Percentiles rank a stretch among this genome's conserved stretches.
phyloP scores from a whole-genome alignment of 148 eudicot genomes.

The Salicornia ramosissima region DNA sequence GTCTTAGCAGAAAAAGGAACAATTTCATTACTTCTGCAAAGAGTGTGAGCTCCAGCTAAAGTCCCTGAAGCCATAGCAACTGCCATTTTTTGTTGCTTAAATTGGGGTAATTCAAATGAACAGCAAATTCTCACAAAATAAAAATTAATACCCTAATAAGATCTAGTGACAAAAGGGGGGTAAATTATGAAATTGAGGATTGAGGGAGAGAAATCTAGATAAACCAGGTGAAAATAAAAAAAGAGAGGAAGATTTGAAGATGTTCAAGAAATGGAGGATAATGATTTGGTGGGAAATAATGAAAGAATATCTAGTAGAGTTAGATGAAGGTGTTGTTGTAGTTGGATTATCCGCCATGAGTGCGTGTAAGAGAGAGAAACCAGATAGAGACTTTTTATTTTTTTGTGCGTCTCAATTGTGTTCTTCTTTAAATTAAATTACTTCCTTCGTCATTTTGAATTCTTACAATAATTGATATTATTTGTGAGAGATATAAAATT shows the following conservation, averaged over 20 bases:
- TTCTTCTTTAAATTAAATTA: too few species aligned
- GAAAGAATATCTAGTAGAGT: conserved; percentile 15
- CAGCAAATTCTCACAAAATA: not conserved
- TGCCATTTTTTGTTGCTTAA: conserved; percentile 34
- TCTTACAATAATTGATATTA: too few species aligned
- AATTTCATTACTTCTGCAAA: conserved; percentile 35
- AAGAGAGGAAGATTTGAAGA: not conserved
- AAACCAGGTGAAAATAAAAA: not conserved
- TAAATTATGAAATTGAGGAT: too few species aligned
- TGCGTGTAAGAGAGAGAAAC: conserved; percentile 15
- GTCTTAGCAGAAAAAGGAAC: conserved; percentile 28
- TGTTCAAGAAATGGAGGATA: conserved; percentile 13
- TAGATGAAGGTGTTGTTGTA: conserved; percentile 18
- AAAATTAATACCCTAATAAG: conserved; percentile 14
- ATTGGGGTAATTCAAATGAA: not conserved
- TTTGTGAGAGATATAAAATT: too few species aligned
- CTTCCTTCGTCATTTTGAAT: too few species aligned
- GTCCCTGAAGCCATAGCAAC: conserved; percentile 73
- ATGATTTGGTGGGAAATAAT: conserved; percentile 13
- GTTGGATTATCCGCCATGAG: conserved; percentile 40
- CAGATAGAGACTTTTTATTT: conserved; percentile 11
- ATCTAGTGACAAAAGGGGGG: not conserved
- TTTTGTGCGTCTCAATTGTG: too few species aligned
- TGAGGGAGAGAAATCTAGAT: not conserved
- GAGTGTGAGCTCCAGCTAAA: conserved; percentile 34